A percentile compares a stretch with the other conserved stretches of the same genome.
These are phyloP conservation scores for Ophiostoma perfectum DNA, from an alignment of 2,329 filamentous ascomycete genomes.

Conservation along the genomic window DNA sequence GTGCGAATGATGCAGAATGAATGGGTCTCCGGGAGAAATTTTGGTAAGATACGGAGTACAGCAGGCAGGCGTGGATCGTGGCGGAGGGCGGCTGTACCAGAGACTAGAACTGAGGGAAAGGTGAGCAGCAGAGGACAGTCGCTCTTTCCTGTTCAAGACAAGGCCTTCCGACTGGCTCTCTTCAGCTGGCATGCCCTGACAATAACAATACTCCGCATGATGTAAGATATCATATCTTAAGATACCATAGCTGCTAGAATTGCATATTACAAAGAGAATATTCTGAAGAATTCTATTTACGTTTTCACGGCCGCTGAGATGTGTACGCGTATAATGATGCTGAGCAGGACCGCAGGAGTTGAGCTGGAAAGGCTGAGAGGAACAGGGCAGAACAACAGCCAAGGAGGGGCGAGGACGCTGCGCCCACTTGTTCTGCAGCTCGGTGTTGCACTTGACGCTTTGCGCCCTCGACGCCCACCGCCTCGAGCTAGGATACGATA, in stretches of 20 bases:
- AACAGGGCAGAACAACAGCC: not conserved
- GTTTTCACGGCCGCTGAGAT: too few relatives aligned
- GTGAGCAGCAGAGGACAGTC: not conserved
- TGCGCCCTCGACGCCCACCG: not conserved
- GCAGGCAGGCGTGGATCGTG: constrained; percentile 20
- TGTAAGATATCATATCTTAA: too few relatives aligned
- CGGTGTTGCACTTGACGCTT: not conserved
- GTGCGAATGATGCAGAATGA: constrained; percentile 17
- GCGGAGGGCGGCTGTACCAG: not conserved
- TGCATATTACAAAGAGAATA: too few relatives aligned
- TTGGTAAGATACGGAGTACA: not conserved
- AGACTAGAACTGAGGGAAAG: not conserved
- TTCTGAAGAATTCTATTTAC: too few relatives aligned
- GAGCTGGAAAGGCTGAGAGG: constrained; percentile 6
- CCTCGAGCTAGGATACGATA: constrained; percentile 3
- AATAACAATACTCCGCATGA: too few relatives aligned
- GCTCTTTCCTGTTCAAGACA: not conserved
- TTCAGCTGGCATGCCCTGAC: too few relatives aligned
- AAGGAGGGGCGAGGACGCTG: constrained; percentile 6
- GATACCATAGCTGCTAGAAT: too few relatives aligned
- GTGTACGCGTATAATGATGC: not conserved
- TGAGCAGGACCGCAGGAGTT: not conserved
- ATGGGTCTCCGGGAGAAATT: constrained; percentile 18
- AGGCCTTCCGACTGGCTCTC: too few relatives aligned
- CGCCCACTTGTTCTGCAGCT: constrained; percentile 6